Evolutionary conservation across 2,329 filamentous ascomycete species (phyloP), one percentile per base, ranked within the genome.

Genomic region (Xylariomycetidae sp.): DNA sequence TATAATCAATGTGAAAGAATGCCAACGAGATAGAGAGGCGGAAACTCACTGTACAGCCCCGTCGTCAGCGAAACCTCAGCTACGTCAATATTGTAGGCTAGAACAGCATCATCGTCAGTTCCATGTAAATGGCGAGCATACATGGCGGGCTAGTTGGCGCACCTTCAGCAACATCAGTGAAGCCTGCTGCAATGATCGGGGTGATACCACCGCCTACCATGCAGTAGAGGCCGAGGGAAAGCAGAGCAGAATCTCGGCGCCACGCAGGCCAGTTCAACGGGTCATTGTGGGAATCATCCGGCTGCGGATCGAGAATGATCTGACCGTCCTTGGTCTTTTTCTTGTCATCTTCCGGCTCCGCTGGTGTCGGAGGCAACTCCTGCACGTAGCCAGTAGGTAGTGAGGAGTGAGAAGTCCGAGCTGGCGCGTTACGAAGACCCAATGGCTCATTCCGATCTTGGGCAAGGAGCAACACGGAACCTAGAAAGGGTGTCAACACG

Each of bases 191-290:
- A 13, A 97, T 71, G 18, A 96, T 69, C 0, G 92, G 85, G 0
- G 89, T 96, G 68, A 94, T 94, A 27, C 90, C 90, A 25, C 90
- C 90, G 35, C 90, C 90, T 13, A 96, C 63, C 79, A 96, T 85
- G 59, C 88, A 95, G 61, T 94, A 95, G 51, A 95, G 82, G 1
- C 90, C 90, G 4, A 97, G 68, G 0, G 84, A 90, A 1, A 94
- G 50, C 41, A 97, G 63, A 1, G 90, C 87, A 16, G 72, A 59
- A 58, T 97, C 88, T 58, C 90, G 73, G 25, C 87, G 77, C 80
- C 86, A 87, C 6, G 72, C 65, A 0, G 85, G 80, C 90, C 90
- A 97, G 57, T 97, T 97, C 36, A 97, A 65, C 1, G 90, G 90
- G 50, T 97, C 90, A 45, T 97, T 96, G 32, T 73, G 68, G 0